Base-by-base conservation (phyloP, 2,329 filamentous ascomycete species). In the Colletotrichum agaves region DNA sequence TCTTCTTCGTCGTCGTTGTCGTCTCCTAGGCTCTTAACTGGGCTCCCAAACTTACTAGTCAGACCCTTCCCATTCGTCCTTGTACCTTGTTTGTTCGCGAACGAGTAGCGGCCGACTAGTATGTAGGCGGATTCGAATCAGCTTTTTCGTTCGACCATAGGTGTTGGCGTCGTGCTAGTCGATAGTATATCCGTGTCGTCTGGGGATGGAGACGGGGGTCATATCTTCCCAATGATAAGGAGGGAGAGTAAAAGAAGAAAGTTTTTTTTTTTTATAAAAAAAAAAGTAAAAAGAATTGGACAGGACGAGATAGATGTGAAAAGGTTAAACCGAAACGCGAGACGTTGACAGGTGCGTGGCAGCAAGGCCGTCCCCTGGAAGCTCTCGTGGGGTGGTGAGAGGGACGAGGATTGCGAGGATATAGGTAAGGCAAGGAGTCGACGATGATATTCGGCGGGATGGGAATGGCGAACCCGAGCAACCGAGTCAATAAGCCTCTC, bases 351-450 rank as follows among this genome's bases (percentile, higher is more conserved):
- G 47, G 41, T 41, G 56, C 17, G 56, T 19, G 17, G 46, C 19
- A 43, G 50, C 46, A 52, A 61, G 58, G 33, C 58, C 5, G 46
- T 50, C 35, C 58, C 58, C 58, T 43, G 58, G 21, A 61, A 17
- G n/a, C 8, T 41, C 33, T 41, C 19, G 39, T 47, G n/a, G 27
- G 43, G 43, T 27, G 19, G 27, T 6, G n/a, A 17, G 11, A 43
- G 27, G 56, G 27, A 27, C 27, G 27, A 27, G 27, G 6, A 7
- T 27, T 27, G 27, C 27, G 27, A 27, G 27, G 5, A 27, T 27
- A 7, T 27, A 7, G 6, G 6, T 27, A 27, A 27, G 31, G 2
- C 11, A 23, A 21, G 44, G 58, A 23, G 37, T 43, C 19, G 41
- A n/a, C 41, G 41, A 37, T 37, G 35, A 4, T 15, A 11, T 7